Percentiles rank a stretch among this genome's conserved stretches.
These are phyloP conservation scores for Albophoma yamanashiensis DNA, from an alignment of 2,329 filamentous ascomycete species.

Conservation along the genomic window DNA sequence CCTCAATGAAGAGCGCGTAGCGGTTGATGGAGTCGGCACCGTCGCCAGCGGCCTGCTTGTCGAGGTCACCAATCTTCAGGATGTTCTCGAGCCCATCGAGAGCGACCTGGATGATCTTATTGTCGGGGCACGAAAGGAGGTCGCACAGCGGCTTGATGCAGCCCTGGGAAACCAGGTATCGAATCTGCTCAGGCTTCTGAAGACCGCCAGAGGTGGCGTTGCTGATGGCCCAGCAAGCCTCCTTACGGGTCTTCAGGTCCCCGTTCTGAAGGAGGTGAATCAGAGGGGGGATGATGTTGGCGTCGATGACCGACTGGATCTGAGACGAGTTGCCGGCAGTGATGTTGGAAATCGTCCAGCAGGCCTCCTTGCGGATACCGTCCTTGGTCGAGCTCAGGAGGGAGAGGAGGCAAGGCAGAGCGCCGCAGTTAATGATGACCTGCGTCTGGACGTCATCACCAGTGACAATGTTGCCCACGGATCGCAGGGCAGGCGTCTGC, in stretches of 20 bases:
- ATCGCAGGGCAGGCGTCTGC: conserved; percentile 92
- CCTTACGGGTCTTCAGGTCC: conserved; percentile 97
- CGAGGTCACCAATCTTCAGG: conserved; percentile 96
- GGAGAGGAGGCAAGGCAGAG: conserved; percentile 83
- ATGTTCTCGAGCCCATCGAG: conserved; percentile 98
- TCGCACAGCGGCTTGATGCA: conserved; percentile 98
- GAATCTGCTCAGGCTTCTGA: conserved; percentile 97
- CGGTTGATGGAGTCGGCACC: conserved; percentile 78
- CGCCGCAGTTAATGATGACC: conserved; percentile 97
- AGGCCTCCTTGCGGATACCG: conserved; percentile 97
- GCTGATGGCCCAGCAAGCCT: conserved; percentile 98
- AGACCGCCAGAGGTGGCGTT: conserved; percentile 96
- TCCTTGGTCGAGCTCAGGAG: conserved; percentile 96
- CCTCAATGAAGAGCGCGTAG: conserved; percentile 96
- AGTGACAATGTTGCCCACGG: conserved; percentile 97
- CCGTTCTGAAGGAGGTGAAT: conserved; percentile 95
- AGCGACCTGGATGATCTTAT: conserved; percentile 99
- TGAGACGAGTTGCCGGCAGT: conserved; percentile 96
- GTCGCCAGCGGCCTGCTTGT: conserved; percentile 79
- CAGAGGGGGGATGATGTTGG: conserved; percentile 90
- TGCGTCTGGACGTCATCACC: conserved; percentile 98
- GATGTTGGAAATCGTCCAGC: conserved; percentile 99
- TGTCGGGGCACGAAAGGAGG: conserved; percentile 89
- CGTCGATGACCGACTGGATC: conserved; percentile 93
- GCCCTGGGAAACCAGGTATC: conserved; percentile 84